Evolutionary conservation across 345 rosid species (phyloP).

Genomic region (Citrus mangshanensis): DNA sequence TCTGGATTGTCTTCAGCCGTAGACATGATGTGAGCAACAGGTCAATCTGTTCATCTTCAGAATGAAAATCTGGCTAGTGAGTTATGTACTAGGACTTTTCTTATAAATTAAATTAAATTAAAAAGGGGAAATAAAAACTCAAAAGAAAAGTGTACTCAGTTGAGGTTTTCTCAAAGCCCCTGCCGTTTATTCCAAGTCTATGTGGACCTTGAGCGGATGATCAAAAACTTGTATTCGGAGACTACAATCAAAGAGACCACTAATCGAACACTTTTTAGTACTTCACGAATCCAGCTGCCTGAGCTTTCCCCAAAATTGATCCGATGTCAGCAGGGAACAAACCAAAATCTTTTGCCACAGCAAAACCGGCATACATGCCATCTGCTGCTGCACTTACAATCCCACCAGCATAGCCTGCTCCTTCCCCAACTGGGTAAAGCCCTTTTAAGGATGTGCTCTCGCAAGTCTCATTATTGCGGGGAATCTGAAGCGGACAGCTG

Average conservation of each 20-base stretch:
- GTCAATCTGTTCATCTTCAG: neutral
- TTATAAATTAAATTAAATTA: neutral
- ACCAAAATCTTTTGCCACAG: constrained; percentile 67
- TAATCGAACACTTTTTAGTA: constrained; percentile 32
- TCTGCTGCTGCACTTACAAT: constrained; percentile 98
- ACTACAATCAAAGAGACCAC: neutral
- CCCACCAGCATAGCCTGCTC: constrained; percentile 99
- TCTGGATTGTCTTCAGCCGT: neutral
- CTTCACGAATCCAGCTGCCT: constrained; percentile 54
- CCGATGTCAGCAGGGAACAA: constrained; percentile 56
- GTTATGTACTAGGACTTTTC: neutral
- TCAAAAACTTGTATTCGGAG: constrained; percentile 2
- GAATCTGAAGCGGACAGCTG: constrained; percentile 83
- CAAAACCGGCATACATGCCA: constrained; percentile 86
- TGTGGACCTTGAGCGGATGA: neutral
- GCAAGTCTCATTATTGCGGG: constrained; percentile 58
- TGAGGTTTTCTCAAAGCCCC: constrained; percentile 4
- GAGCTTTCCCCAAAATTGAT: constrained; percentile 64
- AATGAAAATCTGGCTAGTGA: neutral
- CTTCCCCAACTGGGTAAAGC: constrained; percentile 94
- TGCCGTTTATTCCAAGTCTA: constrained; percentile 1
- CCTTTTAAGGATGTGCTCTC: constrained; percentile 79
- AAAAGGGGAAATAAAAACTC: neutral
- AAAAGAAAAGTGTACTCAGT: constrained; percentile 12
- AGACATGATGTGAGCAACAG: neutral